A percentile compares a stretch with the other conserved stretches of the same genome.
Conservation (phyloP, 1,284 basidiomycete genomes). For the Meira nashicola region DNA sequence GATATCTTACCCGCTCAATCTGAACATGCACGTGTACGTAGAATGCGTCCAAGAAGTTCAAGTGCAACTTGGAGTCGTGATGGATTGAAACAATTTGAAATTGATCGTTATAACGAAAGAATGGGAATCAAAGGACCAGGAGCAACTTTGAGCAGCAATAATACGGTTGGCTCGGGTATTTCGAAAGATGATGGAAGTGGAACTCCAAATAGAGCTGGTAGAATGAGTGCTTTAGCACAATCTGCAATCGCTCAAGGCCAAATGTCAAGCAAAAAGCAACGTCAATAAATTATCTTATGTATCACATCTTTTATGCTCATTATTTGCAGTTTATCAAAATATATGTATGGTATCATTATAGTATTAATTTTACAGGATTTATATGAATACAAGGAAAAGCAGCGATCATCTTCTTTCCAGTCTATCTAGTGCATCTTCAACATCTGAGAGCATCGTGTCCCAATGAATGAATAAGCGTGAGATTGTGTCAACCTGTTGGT, state of each 20-base stretch:
- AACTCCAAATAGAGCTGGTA: neutral
- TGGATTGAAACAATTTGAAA: constrained; percentile 45
- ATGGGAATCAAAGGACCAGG: constrained; percentile 34
- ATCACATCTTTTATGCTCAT: neutral
- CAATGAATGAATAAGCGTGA: constrained; percentile 9
- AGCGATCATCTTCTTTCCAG: neutral
- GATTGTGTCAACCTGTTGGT: constrained; percentile 5
- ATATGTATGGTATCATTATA: neutral
- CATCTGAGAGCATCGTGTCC: constrained; percentile 1
- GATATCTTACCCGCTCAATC: constrained; percentile 33
- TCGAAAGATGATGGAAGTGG: constrained; percentile 7
- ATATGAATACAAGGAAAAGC: neutral
- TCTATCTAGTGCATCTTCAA: neutral
- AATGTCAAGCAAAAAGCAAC: neutral
- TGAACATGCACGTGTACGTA: constrained; percentile 21
- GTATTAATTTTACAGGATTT: neutral
- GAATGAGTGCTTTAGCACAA: constrained; percentile 5
- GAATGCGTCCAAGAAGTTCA: constrained; percentile 35
- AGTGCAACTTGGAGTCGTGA: constrained; percentile 47
- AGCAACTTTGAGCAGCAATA: neutral
- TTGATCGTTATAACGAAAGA: constrained; percentile 48
- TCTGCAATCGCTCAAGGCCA: constrained; percentile 4
- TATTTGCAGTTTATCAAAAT: neutral
- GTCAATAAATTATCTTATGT: neutral
- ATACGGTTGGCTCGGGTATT: too few species aligned